These are phyloP conservation scores for Vigna nakashimae DNA, from an alignment of 306 rosid species.

Conservation along the genomic window DNA sequence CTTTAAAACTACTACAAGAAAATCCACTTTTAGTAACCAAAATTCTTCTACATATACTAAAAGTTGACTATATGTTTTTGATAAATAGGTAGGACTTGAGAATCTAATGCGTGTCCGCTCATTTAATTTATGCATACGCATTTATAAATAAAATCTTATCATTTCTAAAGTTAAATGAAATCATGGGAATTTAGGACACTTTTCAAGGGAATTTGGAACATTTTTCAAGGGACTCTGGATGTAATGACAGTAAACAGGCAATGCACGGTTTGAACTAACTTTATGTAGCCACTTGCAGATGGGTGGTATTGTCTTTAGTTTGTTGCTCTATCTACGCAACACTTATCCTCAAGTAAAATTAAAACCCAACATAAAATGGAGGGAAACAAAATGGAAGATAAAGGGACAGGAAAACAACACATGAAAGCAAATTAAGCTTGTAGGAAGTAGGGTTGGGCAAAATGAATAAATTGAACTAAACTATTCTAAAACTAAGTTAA, in stretches of 20 bases:
- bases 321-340: conserved; percentile 4
- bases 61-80: neutral
- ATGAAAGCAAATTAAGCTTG: conserved; percentile 20
- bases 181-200: neutral
- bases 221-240: neutral
- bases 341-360: conserved; percentile 5
- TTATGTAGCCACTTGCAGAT: neutral
- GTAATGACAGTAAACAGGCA: conserved; percentile 9
- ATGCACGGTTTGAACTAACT: conserved; percentile 2
- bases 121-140: neutral
- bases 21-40: neutral
- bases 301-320: neutral
- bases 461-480: no score
- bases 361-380: conserved; percentile 18
- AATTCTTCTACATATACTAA: neutral
- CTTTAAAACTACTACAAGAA: conserved; percentile 6
- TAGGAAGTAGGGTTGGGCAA: neutral
- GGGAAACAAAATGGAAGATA: neutral
- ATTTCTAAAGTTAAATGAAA: conserved; percentile 7
- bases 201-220: conserved; percentile 1
- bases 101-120: conserved; percentile 10
- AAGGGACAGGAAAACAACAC: neutral
- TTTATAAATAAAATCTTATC: neutral
- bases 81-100: neutral
- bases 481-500: no score